Evolutionary conservation across 225 moss, liverwort and hornwort genomes (phyloP), one percentile per base, ranked within the genome.

Genomic region (Pleurozium schreberi): DNA sequence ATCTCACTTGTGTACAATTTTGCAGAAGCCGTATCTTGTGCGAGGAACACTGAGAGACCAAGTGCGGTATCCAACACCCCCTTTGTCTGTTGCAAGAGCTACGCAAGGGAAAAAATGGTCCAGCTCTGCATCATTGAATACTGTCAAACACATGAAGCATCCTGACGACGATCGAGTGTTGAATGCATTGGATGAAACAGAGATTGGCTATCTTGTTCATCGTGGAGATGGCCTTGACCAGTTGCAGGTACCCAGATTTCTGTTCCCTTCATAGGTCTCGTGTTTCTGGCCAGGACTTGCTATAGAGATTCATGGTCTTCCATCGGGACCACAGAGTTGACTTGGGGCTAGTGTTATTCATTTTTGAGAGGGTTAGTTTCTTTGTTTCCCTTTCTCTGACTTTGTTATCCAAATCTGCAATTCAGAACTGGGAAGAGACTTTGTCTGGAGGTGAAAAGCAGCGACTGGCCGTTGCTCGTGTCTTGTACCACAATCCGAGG

Each of bases 161-260:
- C 92, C 93, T 70, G 94, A 94, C 88, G 94, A 94, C 77, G 20
- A 91, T 64, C 90, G 91, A 88, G 94, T 94, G 70, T 84, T 94
- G 88, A 93, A 93, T 71, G 93, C 94, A 45, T 87, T 94, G 74
- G 91, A 93, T 86, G 81, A 89, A 84, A 94, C 94, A 28, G 94
- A 94, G 88, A 94, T 94, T 84, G 94, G 93, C 40, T 94, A 94
- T 79, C 90, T 94, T 71, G 94, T 94, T 71, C 88, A 89, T 45
- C 94, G 94, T 82, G 93, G 94, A 89, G 94, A 93, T 87, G 94
- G 94, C 47, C 94, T 94, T 89, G 94, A 94, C 86, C 94, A 94
- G 86, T 84, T 93, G 86, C 94, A 94, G 94, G 94, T 94, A 53
- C 91, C 49, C 65, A 73, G 38, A 49, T 57, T 84, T 87, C 85